Evolutionary conservation across 169 alveolate species (phyloP).

Genomic region (Plasmodium malariae): DNA sequence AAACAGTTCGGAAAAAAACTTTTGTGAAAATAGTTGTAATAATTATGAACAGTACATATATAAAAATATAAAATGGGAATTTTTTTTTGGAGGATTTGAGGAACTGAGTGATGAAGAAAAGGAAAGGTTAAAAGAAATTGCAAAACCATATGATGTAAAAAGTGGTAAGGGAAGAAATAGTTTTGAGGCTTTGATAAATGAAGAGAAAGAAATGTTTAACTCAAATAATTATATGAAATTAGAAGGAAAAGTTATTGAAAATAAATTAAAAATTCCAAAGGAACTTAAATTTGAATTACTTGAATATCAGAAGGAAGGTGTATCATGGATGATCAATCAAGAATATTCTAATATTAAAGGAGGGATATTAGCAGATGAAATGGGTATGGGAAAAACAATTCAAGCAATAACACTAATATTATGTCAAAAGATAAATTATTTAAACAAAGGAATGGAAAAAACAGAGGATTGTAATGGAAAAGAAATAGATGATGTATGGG

Average conservation of each 20-base stretch:
- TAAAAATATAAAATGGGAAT: constrained; percentile 57
- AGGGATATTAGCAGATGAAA: constrained; percentile 90
- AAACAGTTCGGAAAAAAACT: not conserved
- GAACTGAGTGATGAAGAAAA: constrained; percentile 48
- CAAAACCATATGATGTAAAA: constrained; percentile 33
- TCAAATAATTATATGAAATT: constrained; percentile 14
- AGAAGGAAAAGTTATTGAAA: constrained; percentile 48
- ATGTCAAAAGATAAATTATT: constrained; percentile 75
- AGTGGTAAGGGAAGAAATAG: constrained; percentile 17
- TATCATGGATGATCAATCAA: constrained; percentile 87
- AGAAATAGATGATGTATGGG: constrained; percentile 10
- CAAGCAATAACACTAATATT: constrained; percentile 80
- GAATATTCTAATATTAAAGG: constrained; percentile 85
- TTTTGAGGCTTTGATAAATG: constrained; percentile 39
- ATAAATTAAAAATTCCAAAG: constrained; percentile 74
- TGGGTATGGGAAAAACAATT: constrained; percentile 91
- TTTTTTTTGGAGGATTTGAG: constrained; percentile 62
- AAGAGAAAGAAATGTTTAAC: constrained; percentile 17
- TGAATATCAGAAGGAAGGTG: constrained; percentile 84
- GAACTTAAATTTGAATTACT: constrained; percentile 71
- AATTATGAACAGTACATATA: constrained; percentile 21
- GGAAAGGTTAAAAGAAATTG: constrained; percentile 24
- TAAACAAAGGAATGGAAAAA: not conserved
- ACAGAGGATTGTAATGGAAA: not conserved
- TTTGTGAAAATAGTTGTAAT: constrained; percentile 8